Conservation (phyloP, 208 protist genomes). For the Spongospora subterranea region DNA sequence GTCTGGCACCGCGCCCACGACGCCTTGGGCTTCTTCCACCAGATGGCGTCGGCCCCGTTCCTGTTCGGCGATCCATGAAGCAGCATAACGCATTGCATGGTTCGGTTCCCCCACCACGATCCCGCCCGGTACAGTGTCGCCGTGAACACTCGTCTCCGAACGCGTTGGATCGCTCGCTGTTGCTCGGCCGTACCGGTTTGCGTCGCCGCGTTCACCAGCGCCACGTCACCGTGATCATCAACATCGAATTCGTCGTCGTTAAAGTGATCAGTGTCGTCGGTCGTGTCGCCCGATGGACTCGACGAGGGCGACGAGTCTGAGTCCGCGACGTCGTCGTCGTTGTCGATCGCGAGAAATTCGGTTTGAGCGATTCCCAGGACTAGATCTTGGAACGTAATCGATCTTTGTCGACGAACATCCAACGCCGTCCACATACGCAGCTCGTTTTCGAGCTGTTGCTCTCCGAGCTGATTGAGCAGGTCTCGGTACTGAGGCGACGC, state of each 20-base stretch:
- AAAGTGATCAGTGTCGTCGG: background rate
- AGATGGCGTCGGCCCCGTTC: background rate
- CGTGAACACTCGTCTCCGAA: background rate
- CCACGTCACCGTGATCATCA: too few relatives aligned
- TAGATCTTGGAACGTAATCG: background rate
- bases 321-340: background rate
- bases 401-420: background rate
- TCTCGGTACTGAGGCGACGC: background rate
- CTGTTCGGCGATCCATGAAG: background rate
- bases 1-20: background rate
- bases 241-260: background rate
- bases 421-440: background rate
- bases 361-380: background rate
- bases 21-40: background rate
- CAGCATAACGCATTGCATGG: background rate
- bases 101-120: background rate
- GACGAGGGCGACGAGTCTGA: background rate
- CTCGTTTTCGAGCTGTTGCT: background rate
- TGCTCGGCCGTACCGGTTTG: background rate
- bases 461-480: background rate
- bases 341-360: background rate
- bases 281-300: background rate
- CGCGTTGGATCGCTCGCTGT: background rate
- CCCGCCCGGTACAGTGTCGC: background rate
- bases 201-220: too few relatives aligned